phyloP scores from a whole-genome alignment of 768 basidiomycete species.

The Pleurotus djamor region DNA sequence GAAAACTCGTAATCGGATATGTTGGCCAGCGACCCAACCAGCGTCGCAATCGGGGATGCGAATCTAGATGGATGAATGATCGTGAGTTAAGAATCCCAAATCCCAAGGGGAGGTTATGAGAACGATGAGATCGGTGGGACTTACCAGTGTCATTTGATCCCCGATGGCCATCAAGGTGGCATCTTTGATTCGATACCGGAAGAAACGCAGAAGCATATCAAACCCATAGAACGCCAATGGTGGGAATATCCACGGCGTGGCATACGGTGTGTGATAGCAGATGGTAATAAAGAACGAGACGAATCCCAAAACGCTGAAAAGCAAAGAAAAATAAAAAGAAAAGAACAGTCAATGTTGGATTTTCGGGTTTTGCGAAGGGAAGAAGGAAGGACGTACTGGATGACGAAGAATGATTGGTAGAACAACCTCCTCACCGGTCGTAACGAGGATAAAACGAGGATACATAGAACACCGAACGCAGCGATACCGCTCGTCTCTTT shows the following conservation, averaged over 20 bases:
- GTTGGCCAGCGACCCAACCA: conserved; percentile 80
- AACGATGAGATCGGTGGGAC: too few relatives aligned
- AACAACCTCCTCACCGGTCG: conserved; percentile 56
- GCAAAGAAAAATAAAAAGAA: too few relatives aligned
- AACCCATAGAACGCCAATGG: conserved; percentile 80
- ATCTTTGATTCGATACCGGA: conserved; percentile 56
- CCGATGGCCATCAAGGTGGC: conserved; percentile 64
- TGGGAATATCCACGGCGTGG: conserved; percentile 81
- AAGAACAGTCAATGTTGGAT: too few relatives aligned
- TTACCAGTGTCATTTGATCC: conserved; percentile 63
- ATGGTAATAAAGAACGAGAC: conserved; percentile 66
- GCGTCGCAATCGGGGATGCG: conserved; percentile 52
- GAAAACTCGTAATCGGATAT: conserved; percentile 69
- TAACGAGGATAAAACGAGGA: conserved; percentile 64
- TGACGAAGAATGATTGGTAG: conserved; percentile 68
- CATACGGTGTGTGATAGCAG: conserved; percentile 83
- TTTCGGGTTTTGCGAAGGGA: too few relatives aligned
- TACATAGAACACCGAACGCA: conserved; percentile 59
- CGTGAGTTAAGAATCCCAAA: too few relatives aligned
- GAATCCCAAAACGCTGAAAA: conserved; percentile 45
- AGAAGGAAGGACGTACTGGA: conserved; percentile 62
- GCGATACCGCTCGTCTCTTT: conserved; percentile 80
- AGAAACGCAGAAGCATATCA: conserved; percentile 68
- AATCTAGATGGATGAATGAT: conserved; percentile 31
- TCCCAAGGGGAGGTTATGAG: too few relatives aligned